Percentiles rank a stretch among this genome's conserved stretches.
Evolutionary conservation across 208 protist genomes (phyloP).

Genomic region (Perkinsela sp.): DNA sequence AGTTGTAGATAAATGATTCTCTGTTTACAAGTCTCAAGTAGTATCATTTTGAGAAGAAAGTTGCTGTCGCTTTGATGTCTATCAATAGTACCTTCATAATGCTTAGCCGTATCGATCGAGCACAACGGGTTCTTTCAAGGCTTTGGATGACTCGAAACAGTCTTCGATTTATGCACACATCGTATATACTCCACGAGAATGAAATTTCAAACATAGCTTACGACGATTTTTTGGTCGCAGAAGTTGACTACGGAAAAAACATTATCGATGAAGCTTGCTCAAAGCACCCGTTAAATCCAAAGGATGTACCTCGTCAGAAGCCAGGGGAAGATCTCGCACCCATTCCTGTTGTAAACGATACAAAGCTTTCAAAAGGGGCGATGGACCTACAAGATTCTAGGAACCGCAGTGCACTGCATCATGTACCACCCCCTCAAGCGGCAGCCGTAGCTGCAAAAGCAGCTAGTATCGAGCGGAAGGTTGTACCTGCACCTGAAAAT

Average conservation of each 20-base stretch:
- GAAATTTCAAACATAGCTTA: neutral
- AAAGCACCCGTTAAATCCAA: constrained; percentile 1
- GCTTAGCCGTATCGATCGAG: too few species aligned
- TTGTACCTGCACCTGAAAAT: too few species aligned
- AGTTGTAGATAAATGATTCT: too few species aligned
- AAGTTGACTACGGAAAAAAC: neutral
- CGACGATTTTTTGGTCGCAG: neutral
- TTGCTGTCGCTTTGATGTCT: too few species aligned
- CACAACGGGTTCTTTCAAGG: too few species aligned
- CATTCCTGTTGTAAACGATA: neutral
- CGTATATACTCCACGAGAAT: too few species aligned
- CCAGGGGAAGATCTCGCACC: neutral
- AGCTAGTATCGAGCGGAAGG: too few species aligned
- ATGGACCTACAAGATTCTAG: neutral
- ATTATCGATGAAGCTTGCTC: neutral
- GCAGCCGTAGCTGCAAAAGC: neutral
- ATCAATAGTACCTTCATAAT: too few species aligned
- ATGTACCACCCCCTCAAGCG: neutral
- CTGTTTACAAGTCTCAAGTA: too few species aligned
- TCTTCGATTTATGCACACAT: too few species aligned
- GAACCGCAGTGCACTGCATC: neutral
- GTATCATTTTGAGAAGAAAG: too few species aligned
- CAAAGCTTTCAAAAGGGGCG: neutral
- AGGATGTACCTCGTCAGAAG: neutral
- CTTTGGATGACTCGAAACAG: too few species aligned